Base-by-base conservation (phyloP, 2,329 filamentous ascomycete species). In the Aspergillus neotritici region DNA sequence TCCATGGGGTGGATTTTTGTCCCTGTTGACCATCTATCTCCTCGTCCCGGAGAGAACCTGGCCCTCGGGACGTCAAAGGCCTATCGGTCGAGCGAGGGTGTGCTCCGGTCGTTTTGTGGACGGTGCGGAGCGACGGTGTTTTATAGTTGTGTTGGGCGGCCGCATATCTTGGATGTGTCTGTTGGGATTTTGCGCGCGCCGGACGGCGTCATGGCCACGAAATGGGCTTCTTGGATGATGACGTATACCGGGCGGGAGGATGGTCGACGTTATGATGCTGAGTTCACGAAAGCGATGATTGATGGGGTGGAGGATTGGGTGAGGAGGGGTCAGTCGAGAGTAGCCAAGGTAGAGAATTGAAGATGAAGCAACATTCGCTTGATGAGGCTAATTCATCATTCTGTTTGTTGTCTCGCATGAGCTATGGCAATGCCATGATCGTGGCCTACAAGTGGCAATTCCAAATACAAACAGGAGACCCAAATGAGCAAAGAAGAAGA, bases 91-190 rank as follows among this genome's bases (percentile, higher is more conserved):
- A 68, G 64, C 2, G 12, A 49, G 1, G 60, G 52, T 3, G 66
- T 68, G 5, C 52, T 55, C 11, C 60, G 71, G 25, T 65, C 63
- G 10, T 75, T 74, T 52, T 76, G 73, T 50, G 61, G 63, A 4
- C 58, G 33, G 0, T 76, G 73, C 48, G 72, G 71, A 1, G 72
- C 73, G 5, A 66, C 58, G 2, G 64, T 72, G 3, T 70, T 69
- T 41, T 74, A 64, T 44, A 46, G 49, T 14, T 57, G 54, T 25
- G 56, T 61, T n/a, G 63, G 64, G 4, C 52, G 70, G 40, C 55
- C 56, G 9, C 50, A 47, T 4, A 50, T 70, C 30, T 56, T 71
- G 1, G 69, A 74, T 56, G 53, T 74, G 10, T 67, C 67, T 4
- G 57, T 65, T n/a, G 72, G 72, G 0, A 51, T 69, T 39, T 47